Conservation (phyloP, 208 protist genomes). For the Leishmania tropica region DNA sequence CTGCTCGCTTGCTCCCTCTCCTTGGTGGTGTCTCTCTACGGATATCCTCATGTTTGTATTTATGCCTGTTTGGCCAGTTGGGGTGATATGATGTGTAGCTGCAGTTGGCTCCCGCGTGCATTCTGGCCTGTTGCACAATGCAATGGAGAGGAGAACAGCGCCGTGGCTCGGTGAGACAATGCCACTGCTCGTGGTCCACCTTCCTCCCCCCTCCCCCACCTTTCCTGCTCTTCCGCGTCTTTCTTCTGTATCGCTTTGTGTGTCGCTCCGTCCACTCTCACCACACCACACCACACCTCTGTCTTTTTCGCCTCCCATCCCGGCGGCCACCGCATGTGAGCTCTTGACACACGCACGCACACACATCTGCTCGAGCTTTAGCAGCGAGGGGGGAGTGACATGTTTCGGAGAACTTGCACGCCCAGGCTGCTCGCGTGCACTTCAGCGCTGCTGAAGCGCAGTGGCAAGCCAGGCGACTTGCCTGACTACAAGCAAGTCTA, state of each 20-base stretch:
- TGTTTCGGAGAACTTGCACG: conserved; percentile 5
- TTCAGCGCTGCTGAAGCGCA: conserved; percentile 55
- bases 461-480: conserved; percentile 76
- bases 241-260: background rate
- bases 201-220: too few relatives aligned
- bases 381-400: background rate
- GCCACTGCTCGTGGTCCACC: background rate
- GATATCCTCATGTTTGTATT: background rate
- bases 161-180: background rate
- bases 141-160: background rate
- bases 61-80: background rate
- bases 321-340: background rate
- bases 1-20: background rate
- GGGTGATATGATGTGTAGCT: background rate
- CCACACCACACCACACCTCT: background rate
- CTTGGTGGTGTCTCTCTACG: background rate
- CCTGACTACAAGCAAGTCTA: conserved; percentile 90
- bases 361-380: background rate
- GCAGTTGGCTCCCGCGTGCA: background rate
- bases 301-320: background rate
- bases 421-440: conserved; percentile 27
- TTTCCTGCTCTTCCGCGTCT: background rate
- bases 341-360: background rate
- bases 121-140: background rate
- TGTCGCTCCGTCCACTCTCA: background rate